Percentiles rank a stretch among this genome's conserved stretches.
phyloP scores from a whole-genome alignment of 108 stramenopile genomes.

The Schizochytrium sp. region DNA sequence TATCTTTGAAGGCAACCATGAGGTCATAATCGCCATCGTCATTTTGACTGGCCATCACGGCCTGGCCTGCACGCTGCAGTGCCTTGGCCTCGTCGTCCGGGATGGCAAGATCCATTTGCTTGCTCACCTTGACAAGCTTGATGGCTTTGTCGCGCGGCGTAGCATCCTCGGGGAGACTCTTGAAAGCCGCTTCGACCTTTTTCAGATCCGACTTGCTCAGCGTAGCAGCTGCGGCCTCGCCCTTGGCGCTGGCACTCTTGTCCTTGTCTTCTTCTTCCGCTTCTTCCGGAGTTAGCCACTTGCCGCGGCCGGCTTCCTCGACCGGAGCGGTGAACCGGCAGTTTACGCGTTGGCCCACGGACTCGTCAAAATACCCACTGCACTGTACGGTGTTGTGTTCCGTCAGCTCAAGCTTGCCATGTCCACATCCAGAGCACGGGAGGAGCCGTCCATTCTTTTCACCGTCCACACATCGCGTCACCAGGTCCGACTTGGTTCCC shows the following conservation, averaged over 20 bases:
- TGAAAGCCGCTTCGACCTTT: background rate
- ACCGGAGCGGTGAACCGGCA: background rate
- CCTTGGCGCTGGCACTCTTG: background rate
- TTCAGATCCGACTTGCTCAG: background rate
- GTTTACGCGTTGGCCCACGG: background rate
- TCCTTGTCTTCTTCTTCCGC: background rate
- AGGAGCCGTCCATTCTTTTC: background rate
- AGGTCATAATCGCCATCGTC: background rate
- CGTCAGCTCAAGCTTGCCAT: background rate
- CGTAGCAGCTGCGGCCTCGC: background rate
- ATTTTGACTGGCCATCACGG: background rate
- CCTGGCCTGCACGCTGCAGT: background rate
- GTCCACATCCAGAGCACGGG: background rate
- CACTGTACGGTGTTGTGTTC: background rate
- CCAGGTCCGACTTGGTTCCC: background rate
- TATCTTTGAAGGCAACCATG: background rate
- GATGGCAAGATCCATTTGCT: background rate
- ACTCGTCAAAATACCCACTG: conserved; percentile 6
- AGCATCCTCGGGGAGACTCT: background rate
- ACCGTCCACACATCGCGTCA: background rate
- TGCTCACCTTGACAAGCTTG: background rate
- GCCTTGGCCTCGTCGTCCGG: background rate
- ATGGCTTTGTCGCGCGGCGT: background rate
- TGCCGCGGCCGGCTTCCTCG: background rate
- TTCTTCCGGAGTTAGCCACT: background rate